Evolutionary conservation across 169 alveolate genomes (phyloP).

Genomic region (Nephromyces sp.): DNA sequence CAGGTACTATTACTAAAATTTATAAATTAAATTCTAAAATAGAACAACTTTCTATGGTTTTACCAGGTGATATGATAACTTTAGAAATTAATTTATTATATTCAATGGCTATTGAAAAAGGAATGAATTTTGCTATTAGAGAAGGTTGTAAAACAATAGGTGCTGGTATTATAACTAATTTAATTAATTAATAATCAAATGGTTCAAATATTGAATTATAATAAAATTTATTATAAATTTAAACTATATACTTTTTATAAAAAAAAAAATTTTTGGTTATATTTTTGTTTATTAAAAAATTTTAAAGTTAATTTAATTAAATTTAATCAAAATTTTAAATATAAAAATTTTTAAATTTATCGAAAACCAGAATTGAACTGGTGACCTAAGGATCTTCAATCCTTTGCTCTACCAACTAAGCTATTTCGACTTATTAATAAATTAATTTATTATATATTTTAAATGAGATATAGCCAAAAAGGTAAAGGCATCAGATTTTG

Average conservation of each 20-base stretch:
- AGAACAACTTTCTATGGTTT: no score
- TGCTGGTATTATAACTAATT: not conserved
- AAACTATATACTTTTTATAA: no score
- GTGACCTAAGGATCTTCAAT: not conserved
- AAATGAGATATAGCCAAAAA: not conserved
- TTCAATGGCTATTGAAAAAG: conserved; percentile 32
- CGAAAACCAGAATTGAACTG: not conserved
- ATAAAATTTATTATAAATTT: no score
- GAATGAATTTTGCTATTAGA: conserved; percentile 44
- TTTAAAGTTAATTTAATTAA: no score
- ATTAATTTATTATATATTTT: not conserved
- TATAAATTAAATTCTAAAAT: not conserved
- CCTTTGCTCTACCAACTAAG: not conserved
- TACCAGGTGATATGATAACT: conserved; percentile 41
- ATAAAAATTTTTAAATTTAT: no score
- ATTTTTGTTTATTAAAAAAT: no score
- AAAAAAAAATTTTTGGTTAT: no score
- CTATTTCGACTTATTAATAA: no score
- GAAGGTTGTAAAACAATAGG: conserved; percentile 45
- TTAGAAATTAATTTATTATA: conserved; percentile 13
- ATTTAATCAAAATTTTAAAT: no score
- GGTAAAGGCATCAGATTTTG: not conserved
- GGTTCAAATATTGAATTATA: no score
- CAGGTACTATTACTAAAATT: conserved; percentile 18
- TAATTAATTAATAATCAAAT: not conserved